Base-by-base conservation (phyloP, 208 protist genomes). In the Porcisia hertigi region DNA sequence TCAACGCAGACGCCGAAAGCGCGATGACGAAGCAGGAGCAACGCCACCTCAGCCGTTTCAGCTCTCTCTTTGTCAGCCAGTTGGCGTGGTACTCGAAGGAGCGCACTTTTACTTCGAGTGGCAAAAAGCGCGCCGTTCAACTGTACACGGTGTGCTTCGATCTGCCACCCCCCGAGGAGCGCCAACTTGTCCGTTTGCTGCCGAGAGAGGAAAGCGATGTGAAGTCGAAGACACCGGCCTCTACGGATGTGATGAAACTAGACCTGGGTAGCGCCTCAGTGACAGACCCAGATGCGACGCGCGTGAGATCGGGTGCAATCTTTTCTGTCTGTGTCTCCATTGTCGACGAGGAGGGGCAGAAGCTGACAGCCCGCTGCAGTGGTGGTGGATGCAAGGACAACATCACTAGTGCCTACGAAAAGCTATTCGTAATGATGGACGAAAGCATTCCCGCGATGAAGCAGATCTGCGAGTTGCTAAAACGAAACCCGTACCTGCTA, bases 141-240 rank as follows among this genome's bases (percentile, higher is more conserved):
- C 76, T 96, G 58, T 93, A 88, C 76, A 83, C 88, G 2, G 14
- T 93, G 16, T 96, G 92, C 80, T 88, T 87, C 43, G 89, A 82
- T 11, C 34, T 96, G 9, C 52, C 70, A 0, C 77, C 85, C 6
- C 88, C 89, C 12, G 11, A 73, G 45, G 82, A 85, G 47, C 64
- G 63, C 25, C 71, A 88, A 23, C 25, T 84, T 7, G 85, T 86
- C 14, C 84, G 81, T 7, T 64, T 87, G 34, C 30, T 75, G 18
- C 80, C 76, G 45, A 16, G 72, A 12, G 59, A 63, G 11, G 67
- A 71, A 57, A 45, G 9, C 12, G 16, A 30, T 6, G 4, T 16
- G 30, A 25, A 3, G 53, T 63, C 7, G 11, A 55, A 12, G 2
- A 49, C 55, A 12, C 6, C 18, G 45, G 11, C 39, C 52, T 54